Evolutionary conservation across 2,329 filamentous ascomycete genomes (phyloP), one percentile per base, ranked within the genome.

Genomic region (Graphilbum sp.): DNA sequence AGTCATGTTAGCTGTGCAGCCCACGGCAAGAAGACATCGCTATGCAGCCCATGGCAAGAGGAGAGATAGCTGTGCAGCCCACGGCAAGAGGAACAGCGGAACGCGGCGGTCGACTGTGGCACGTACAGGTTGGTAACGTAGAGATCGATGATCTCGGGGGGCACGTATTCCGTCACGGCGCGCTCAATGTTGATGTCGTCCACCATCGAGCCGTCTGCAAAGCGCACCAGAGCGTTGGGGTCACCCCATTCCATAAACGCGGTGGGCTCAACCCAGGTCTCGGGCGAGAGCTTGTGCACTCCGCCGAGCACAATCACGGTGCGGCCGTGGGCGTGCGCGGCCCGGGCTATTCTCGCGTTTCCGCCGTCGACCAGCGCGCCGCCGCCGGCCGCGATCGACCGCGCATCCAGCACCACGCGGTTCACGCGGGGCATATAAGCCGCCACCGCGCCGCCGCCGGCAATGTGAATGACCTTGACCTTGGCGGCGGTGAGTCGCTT

Each of bases 361-460:
- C 90, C 90, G 5, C 81, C 76, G 31, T 86, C 79, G 16, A 85
- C 81, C 21, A 96, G 69, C 20, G 94, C 72, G 7, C 82, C 82
- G 37, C 90, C 90, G 50, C 93, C 90, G 36, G 84, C 83, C 34
- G 92, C 75, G 21, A 98, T 83, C 4, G 82, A 79, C 51, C 87
- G 80, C 6, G 88, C 88, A 12, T 82, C 79, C 7, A 98, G 66
- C 35, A 98, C 82, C 43, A 98, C 88, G 62, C 95, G 95, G 66
- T 88, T 92, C 49, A 95, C 84, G 43, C 81, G 76, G 9, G 87
- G 82, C 83, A 98, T 96, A 50, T 96, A 82, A 1, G 87, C 86
- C 61, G 87, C 92, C 38, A 93, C 71, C 10, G 85, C 82, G 8
- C 77, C 79, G 56, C 93, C 87, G 32, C 84, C 76, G 39, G n/a